Conservation (phyloP, 2,329 filamentous ascomycete genomes). For the Trichophyton benhamiae region DNA sequence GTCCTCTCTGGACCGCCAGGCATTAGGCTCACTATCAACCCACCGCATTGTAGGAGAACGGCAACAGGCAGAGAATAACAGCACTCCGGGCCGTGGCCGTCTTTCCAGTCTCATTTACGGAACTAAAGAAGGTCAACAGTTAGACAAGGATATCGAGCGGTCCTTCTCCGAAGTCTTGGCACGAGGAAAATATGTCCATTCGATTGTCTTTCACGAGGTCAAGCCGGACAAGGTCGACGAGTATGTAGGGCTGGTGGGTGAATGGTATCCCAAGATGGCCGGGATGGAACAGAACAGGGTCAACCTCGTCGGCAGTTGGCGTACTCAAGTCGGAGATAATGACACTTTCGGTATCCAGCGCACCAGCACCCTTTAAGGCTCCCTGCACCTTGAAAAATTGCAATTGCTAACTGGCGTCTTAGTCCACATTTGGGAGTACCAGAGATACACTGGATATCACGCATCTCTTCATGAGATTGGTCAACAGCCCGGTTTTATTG, state of each 20-base stretch:
- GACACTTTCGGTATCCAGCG: slow-evolving; percentile 75
- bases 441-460: slow-evolving; percentile 92
- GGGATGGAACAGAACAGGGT: slow-evolving; percentile 78
- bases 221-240: slow-evolving; percentile 93
- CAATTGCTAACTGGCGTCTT: slow-evolving; percentile 6
- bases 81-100: slow-evolving; percentile 54
- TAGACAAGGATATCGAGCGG: slow-evolving; percentile 90
- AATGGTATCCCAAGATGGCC: slow-evolving; percentile 88
- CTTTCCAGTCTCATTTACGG: slow-evolving; percentile 89
- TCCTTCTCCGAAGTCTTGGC: slow-evolving; percentile 93
- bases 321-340: slow-evolving; percentile 92
- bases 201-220: slow-evolving; percentile 91
- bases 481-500: slow-evolving; percentile 66
- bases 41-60: slow-evolving; percentile 43
- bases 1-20: slow-evolving; percentile 31
- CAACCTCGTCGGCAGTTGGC: slow-evolving; percentile 92
- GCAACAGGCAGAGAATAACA: slow-evolving; percentile 30
- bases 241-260: slow-evolving; percentile 77
- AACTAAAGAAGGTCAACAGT: slow-evolving; percentile 84
- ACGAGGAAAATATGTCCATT: slow-evolving; percentile 95
- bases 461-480: slow-evolving; percentile 77
- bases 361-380: not conserved
- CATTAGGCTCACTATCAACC: slow-evolving; percentile 49
- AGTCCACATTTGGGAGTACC: slow-evolving; percentile 99
- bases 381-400: not conserved